Conservation (phyloP, 495 filamentous ascomycete genomes). For the Penicillium cataractarum region DNA sequence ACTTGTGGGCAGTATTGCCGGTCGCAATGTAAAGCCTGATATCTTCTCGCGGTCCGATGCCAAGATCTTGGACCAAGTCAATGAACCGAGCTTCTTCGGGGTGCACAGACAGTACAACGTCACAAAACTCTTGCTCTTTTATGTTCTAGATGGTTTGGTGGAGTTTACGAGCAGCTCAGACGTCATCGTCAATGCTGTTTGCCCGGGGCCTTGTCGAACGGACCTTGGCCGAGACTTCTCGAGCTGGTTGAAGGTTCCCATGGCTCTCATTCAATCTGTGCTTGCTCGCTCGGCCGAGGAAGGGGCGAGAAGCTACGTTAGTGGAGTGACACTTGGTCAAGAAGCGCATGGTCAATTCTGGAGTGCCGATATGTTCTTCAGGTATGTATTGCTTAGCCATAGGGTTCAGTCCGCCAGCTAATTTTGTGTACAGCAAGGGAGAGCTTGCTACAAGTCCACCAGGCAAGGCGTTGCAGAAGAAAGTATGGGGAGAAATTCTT, state of each 20-base stretch:
- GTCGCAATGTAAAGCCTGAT: not conserved
- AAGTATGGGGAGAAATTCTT: conserved; percentile 8
- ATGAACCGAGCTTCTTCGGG: not conserved
- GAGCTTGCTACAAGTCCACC: not conserved
- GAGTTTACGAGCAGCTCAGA: not conserved
- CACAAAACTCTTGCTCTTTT: not conserved
- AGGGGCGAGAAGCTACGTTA: conserved; percentile 34
- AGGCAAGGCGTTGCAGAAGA: conserved; percentile 1
- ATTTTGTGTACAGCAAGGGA: not conserved
- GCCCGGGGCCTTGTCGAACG: not conserved
- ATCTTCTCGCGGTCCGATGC: not conserved
- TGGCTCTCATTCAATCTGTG: conserved; percentile 11
- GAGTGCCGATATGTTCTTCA: conserved; percentile 13
- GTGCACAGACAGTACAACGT: not conserved
- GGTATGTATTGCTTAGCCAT: not conserved
- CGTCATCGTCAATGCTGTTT: not conserved
- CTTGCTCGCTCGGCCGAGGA: conserved; percentile 31
- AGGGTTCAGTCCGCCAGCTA: not conserved
- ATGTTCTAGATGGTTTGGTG: not conserved
- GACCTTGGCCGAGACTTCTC: not conserved
- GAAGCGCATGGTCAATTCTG: conserved; percentile 36
- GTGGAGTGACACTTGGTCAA: conserved; percentile 30
- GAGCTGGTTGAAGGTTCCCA: not conserved
- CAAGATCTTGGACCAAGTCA: not conserved
- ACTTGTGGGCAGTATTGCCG: not conserved